phyloP scores from a whole-genome alignment of 2,329 filamentous ascomycete species.

The Paramyrothecium sp. region DNA sequence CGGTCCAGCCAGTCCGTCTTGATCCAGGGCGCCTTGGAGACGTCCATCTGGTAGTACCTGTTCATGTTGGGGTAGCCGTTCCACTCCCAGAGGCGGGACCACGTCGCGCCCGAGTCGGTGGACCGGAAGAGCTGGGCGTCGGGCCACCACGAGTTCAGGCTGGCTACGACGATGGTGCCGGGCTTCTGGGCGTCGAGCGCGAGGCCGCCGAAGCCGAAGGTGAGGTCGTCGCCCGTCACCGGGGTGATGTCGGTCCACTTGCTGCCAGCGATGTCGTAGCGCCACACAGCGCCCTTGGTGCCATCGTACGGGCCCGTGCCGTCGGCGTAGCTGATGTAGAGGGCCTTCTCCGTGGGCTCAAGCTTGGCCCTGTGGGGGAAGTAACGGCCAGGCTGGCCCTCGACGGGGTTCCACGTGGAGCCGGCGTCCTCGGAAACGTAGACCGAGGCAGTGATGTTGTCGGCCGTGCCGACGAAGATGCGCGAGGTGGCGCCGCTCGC shows the following conservation, averaged over 20 bases:
- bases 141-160: slow-evolving; percentile 58
- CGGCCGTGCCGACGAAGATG: slow-evolving; percentile 56
- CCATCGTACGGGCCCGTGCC: slow-evolving; percentile 59
- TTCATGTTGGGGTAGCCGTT: slow-evolving; percentile 41
- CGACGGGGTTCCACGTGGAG: slow-evolving; percentile 48
- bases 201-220: slow-evolving; percentile 56
- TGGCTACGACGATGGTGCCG: slow-evolving; percentile 55
- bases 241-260: slow-evolving; percentile 59
- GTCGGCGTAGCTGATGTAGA: slow-evolving; percentile 56
- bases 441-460: slow-evolving; percentile 50
- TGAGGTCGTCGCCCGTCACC: slow-evolving; percentile 41
- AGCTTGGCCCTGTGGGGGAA: slow-evolving; percentile 55
- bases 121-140: slow-evolving; percentile 57
- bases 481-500: slow-evolving; percentile 48
- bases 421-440: slow-evolving; percentile 55
- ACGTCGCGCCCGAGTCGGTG: slow-evolving; percentile 51
- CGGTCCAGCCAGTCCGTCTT: slow-evolving; percentile 44
- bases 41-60: slow-evolving; percentile 44
- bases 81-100: slow-evolving; percentile 54
- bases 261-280: slow-evolving; percentile 47
- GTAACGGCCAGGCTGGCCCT: slow-evolving; percentile 46
- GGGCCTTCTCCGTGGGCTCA: slow-evolving; percentile 46
- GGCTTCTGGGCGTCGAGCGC: slow-evolving; percentile 51
- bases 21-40: slow-evolving; percentile 52
- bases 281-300: slow-evolving; percentile 48